Conservation (phyloP, 1,284 basidiomycete species). For the Malassezia brasiliensis region DNA sequence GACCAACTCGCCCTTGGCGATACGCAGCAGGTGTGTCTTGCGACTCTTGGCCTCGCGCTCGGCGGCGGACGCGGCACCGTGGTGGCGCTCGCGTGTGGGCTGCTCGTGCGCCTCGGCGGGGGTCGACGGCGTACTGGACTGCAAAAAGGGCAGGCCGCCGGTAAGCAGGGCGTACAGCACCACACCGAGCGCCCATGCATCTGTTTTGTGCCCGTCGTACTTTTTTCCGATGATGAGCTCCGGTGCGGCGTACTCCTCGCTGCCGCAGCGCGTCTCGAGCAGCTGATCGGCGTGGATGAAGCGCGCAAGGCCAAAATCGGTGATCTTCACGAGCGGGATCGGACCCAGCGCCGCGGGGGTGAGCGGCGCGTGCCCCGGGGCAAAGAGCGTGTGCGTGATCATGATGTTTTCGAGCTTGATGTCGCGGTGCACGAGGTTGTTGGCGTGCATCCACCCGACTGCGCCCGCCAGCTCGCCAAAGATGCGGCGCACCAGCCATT, state of each 20-base stretch:
- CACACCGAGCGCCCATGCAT: slow-evolving; percentile 79
- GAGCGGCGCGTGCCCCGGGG: slow-evolving; percentile 9
- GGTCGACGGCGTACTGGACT: neutral
- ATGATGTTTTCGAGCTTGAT: slow-evolving; percentile 72
- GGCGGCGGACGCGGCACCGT: neutral
- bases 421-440: slow-evolving; percentile 78
- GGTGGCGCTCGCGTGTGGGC: slow-evolving; percentile 10
- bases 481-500: slow-evolving; percentile 62
- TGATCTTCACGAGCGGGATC: slow-evolving; percentile 67
- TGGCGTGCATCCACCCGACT: slow-evolving; percentile 79
- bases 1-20: slow-evolving; percentile 44
- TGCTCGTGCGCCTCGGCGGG: neutral
- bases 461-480: slow-evolving; percentile 70
- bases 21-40: slow-evolving; percentile 40
- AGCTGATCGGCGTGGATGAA: slow-evolving; percentile 68
- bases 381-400: slow-evolving; percentile 30
- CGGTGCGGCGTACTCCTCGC: slow-evolving; percentile 81
- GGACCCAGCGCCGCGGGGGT: slow-evolving; percentile 44
- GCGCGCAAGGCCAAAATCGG: slow-evolving; percentile 80
- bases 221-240: slow-evolving; percentile 68
- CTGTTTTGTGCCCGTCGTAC: slow-evolving; percentile 78
- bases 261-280: slow-evolving; percentile 76
- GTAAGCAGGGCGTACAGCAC: slow-evolving; percentile 67
- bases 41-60: slow-evolving; percentile 30
- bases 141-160: slow-evolving; percentile 53